Evolutionary conservation across 2,329 filamentous ascomycete species (phyloP), one percentile per base, ranked within the genome.

Genomic region (Trichothecium sympodiale): DNA sequence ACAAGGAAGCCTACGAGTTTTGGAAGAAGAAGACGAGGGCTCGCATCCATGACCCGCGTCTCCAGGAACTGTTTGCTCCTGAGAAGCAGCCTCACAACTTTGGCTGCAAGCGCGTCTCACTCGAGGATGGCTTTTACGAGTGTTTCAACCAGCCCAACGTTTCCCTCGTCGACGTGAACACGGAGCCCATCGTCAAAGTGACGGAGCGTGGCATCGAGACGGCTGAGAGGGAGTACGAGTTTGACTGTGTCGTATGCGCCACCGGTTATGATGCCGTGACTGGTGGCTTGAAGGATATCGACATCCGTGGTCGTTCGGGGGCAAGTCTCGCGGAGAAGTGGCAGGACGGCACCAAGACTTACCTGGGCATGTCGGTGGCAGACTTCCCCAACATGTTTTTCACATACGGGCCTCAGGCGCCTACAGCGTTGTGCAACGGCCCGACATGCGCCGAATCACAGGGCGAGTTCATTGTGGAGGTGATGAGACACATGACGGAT

Each of bases 61-160:
- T 64, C 34, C 47, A 53, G 9, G 60, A 65, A 9, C 45, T 69
- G 4, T 51, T 75, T 4, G 67, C 64, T 0, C 71, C 71, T 0
- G 41, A 52, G 15, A 49, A 63, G 25, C 60, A 57, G 28, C 62
- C 60, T 3, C 62, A 69, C 31, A 54, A 57, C 3, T 69, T 65
- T 41, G 67, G 61, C 3, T 59, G 56, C 6, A 72, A 68, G 44
- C 56, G 67, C 0, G 56, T 55, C 4, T 59, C 53, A 1, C 54
- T 71, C 0, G 69, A 74, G 41, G 51, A 62, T 25, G 51, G 55
- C 29, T 72, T 67, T 45, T 74, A 64, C 42, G 69, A 74, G 39
- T 54, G 60, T 3, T 59, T 65, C 36, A 61, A 69, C 40, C 55
- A 55, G 14, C 48, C 54, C 1, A 61, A 67, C 23, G 64, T 72